These are phyloP conservation scores for Starmerella lactis-condensi DNA, from an alignment of 805 yeast genomes.

Conservation along the genomic window DNA sequence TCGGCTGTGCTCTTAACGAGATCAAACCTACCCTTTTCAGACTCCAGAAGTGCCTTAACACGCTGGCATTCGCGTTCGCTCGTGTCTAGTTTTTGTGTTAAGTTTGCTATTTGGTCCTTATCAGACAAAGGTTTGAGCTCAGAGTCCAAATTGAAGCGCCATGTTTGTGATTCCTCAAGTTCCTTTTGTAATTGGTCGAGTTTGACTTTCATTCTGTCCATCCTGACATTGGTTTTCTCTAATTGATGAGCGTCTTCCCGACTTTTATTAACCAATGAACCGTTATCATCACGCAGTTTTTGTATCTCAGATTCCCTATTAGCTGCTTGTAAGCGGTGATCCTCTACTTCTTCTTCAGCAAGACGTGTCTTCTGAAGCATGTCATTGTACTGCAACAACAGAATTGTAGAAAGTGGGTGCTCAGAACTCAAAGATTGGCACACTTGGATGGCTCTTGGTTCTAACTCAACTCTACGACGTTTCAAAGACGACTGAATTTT, in stretches of 20 bases:
- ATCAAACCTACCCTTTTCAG: slow-evolving; percentile 21
- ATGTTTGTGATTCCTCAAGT: slow-evolving; percentile 26
- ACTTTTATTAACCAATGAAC: slow-evolving; percentile 31
- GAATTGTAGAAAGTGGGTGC: slow-evolving; percentile 4
- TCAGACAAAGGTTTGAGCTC: not conserved
- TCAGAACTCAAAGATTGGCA: slow-evolving; percentile 3
- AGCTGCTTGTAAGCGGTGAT: slow-evolving; percentile 26
- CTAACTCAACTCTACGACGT: slow-evolving; percentile 9
- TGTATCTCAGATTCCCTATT: slow-evolving; percentile 29
- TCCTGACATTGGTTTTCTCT: slow-evolving; percentile 15
- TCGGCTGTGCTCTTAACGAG: slow-evolving; percentile 18
- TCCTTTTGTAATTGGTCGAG: slow-evolving; percentile 20
- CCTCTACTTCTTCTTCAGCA: slow-evolving; percentile 29
- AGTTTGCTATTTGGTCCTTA: slow-evolving; percentile 27
- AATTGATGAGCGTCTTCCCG: slow-evolving; percentile 21
- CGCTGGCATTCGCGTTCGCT: slow-evolving; percentile 3
- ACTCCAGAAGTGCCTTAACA: slow-evolving; percentile 25
- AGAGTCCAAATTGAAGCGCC: slow-evolving; percentile 21
- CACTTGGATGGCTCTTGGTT: slow-evolving; percentile 3
- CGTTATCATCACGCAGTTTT: slow-evolving; percentile 29
- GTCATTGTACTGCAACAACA: slow-evolving; percentile 8
- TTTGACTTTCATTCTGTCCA: slow-evolving; percentile 11
- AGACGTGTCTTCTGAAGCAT: slow-evolving; percentile 29
- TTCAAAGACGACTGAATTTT: slow-evolving; percentile 3
- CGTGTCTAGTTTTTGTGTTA: slow-evolving; percentile 37